A percentile compares a stretch with the other conserved stretches of the same genome.
Evolutionary conservation across 176 grass and related monocot species (phyloP).

Genomic region (Aegilops umbellulata): DNA sequence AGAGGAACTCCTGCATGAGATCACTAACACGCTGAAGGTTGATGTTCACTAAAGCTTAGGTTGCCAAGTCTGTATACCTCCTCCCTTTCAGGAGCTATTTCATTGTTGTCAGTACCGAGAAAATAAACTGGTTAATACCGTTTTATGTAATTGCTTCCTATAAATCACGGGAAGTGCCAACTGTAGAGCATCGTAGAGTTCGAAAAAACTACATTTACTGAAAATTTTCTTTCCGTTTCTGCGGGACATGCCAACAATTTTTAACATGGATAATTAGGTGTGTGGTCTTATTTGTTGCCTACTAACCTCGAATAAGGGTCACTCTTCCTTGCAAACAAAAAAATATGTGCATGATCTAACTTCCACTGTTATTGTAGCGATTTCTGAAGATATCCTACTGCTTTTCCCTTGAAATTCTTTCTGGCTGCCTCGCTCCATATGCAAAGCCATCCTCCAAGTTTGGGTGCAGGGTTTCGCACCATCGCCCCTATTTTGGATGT

Average conservation of each 20-base stretch:
- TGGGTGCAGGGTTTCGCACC: too few species aligned
- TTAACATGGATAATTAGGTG: background rate
- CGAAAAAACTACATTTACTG: too few species aligned
- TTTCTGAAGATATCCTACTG: too few species aligned
- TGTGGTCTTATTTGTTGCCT: too few species aligned
- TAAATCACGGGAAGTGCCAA: background rate
- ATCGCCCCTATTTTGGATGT: too few species aligned
- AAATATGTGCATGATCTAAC: too few species aligned
- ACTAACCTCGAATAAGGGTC: too few species aligned
- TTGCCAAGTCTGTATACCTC: background rate
- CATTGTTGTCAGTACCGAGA: background rate
- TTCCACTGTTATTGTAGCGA: too few species aligned
- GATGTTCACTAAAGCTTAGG: conserved; percentile 20
- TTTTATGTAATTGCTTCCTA: background rate
- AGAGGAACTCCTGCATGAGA: conserved; percentile 42
- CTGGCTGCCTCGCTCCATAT: too few species aligned
- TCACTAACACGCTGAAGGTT: conserved; percentile 41
- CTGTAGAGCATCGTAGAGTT: background rate
- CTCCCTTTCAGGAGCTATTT: background rate
- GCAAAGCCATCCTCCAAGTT: too few species aligned
- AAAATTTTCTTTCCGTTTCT: background rate
- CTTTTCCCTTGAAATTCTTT: too few species aligned
- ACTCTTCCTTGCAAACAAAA: too few species aligned
- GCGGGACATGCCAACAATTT: background rate
- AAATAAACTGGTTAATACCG: background rate